Conservation (phyloP, 257 asterid species). For the Capsicum rhomboideum region DNA sequence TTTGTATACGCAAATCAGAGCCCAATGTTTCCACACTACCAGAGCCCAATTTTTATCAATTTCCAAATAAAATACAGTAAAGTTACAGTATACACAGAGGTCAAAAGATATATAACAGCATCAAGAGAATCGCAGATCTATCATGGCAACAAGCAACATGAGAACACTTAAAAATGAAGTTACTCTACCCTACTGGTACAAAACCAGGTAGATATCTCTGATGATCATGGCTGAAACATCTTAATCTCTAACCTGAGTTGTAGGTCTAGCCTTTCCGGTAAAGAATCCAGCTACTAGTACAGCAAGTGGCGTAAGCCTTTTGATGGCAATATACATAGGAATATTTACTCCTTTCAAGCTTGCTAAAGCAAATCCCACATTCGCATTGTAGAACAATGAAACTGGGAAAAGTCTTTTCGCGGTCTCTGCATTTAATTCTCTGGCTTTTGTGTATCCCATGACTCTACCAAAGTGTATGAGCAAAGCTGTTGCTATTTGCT, state of each 20-base stretch:
- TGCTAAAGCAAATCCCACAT: constrained; percentile 96
- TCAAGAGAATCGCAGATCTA: background rate
- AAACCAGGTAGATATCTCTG: background rate
- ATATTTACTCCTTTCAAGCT: constrained; percentile 97
- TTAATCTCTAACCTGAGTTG: constrained; percentile 59
- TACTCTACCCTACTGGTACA: background rate
- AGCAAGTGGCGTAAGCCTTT: constrained; percentile 96
- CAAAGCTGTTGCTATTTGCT: constrained; percentile 88
- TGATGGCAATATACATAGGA: constrained; percentile 98
- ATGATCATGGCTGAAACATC: background rate
- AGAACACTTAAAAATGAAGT: background rate
- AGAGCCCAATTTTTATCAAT: background rate
- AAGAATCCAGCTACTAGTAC: constrained; percentile 86
- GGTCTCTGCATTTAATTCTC: constrained; percentile 54
- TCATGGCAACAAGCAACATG: background rate
- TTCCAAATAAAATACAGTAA: background rate
- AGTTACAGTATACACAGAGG: background rate
- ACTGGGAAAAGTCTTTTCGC: constrained; percentile 76
- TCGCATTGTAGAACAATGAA: constrained; percentile 92
- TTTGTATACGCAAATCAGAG: background rate
- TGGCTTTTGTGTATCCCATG: constrained; percentile 68
- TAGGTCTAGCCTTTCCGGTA: constrained; percentile 79
- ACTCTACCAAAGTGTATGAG: constrained; percentile 77
- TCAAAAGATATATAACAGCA: background rate
- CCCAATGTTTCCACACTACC: background rate